A percentile compares a stretch with the other conserved stretches of the same genome.
Evolutionary conservation across 1,284 basidiomycete genomes (phyloP).

Genomic region (Pseudozyma sp.): DNA sequence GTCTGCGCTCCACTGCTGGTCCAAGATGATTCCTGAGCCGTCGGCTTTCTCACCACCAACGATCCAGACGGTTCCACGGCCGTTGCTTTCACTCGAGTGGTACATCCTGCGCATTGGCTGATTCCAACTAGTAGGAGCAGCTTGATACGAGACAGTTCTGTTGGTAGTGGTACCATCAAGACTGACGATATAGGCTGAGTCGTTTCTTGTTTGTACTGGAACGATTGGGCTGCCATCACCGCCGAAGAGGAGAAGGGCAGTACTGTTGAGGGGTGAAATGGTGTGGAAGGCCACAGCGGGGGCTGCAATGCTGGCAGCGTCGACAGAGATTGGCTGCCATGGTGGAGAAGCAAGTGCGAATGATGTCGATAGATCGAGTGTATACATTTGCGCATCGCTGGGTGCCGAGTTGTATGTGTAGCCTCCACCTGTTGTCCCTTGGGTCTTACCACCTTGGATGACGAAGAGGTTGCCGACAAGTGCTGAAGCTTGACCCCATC

Average conservation of each 20-base stretch:
- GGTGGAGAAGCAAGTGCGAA: constrained; percentile 48
- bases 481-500: constrained; percentile 63
- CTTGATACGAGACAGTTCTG: constrained; percentile 21
- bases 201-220: constrained; percentile 54
- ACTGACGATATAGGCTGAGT: constrained; percentile 54
- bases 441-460: constrained; percentile 63
- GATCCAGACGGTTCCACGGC: constrained; percentile 46
- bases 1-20: constrained; percentile 50
- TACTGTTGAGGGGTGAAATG: constrained; percentile 51
- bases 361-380: constrained; percentile 47
- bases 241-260: constrained; percentile 56
- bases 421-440: constrained; percentile 51
- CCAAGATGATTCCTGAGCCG: constrained; percentile 48
- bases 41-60: constrained; percentile 62
- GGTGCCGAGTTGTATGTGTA: constrained; percentile 61
- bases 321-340: constrained; percentile 36
- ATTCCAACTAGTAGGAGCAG: constrained; percentile 40
- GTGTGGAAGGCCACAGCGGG: constrained; percentile 59
- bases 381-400: constrained; percentile 48
- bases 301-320: constrained; percentile 7
- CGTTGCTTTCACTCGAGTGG: constrained; percentile 52
- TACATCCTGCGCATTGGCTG: constrained; percentile 60
- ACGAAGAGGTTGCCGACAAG: constrained; percentile 47
- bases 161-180: constrained; percentile 26
- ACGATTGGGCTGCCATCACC: constrained; percentile 45